Percentiles rank a stretch among this genome's conserved stretches.
Conservation (phyloP, 2,329 filamentous ascomycete genomes). For the Fusarium goolgardi region DNA sequence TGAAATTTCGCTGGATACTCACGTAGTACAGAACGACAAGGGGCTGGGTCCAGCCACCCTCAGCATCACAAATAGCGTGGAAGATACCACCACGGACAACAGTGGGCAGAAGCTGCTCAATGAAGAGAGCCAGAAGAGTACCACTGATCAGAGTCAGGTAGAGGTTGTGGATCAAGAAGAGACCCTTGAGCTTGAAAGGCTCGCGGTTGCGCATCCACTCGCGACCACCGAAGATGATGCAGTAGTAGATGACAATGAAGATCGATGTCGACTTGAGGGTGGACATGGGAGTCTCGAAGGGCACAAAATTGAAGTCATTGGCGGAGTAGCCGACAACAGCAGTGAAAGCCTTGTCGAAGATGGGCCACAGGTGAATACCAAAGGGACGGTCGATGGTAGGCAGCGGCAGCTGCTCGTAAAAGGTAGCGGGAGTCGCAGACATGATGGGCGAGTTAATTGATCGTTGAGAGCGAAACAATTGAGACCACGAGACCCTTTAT, state of each 20-base stretch:
- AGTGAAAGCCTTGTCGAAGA: slow-evolving; percentile 90
- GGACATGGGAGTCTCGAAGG: slow-evolving; percentile 87
- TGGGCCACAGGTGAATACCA: slow-evolving; percentile 90
- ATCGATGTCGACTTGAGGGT: slow-evolving; percentile 85
- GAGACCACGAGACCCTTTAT: slow-evolving; percentile 26
- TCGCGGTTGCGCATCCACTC: slow-evolving; percentile 90
- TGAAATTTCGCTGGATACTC: slow-evolving; percentile 53
- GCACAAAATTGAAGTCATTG: slow-evolving; percentile 85
- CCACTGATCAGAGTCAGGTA: slow-evolving; percentile 88
- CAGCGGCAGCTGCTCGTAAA: slow-evolving; percentile 69
- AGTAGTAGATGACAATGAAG: slow-evolving; percentile 89
- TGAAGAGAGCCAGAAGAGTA: slow-evolving; percentile 82
- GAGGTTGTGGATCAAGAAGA: slow-evolving; percentile 98
- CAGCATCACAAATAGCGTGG: slow-evolving; percentile 81
- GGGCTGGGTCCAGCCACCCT: slow-evolving; percentile 93
- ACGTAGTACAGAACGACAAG: slow-evolving; percentile 98
- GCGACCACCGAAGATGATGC: slow-evolving; percentile 91
- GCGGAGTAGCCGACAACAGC: slow-evolving; percentile 82
- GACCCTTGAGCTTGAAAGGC: slow-evolving; percentile 85
- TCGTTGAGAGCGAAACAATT: slow-evolving; percentile 24
- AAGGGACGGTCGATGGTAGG: slow-evolving; percentile 93
- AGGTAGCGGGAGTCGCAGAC: slow-evolving; percentile 56
- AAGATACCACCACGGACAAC: slow-evolving; percentile 85
- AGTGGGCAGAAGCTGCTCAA: slow-evolving; percentile 90
- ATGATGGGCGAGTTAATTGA: slow-evolving; percentile 48